Conservation (phyloP, 257 asterid species). For the Solanum lycopersicoides region DNA sequence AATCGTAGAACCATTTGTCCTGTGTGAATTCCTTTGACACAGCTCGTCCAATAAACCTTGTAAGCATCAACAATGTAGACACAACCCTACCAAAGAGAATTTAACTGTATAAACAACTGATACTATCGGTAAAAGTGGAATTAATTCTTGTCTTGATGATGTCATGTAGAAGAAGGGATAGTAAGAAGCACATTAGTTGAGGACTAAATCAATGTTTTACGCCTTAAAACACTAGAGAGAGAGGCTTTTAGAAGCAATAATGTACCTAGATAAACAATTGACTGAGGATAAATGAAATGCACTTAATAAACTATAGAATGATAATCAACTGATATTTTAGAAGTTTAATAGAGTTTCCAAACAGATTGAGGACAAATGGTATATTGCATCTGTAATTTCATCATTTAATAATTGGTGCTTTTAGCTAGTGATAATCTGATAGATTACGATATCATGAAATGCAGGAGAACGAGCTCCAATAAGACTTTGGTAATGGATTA, state of each 20-base stretch:
- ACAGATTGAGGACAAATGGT: not conserved
- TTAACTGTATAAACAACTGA: not conserved
- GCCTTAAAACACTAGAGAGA: not conserved
- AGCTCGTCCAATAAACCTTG: slow-evolving; percentile 82
- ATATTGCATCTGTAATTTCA: not conserved
- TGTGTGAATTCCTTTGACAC: slow-evolving; percentile 76
- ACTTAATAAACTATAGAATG: not conserved
- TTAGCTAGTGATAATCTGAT: not conserved
- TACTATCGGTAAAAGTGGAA: not conserved
- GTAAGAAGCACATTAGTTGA: not conserved
- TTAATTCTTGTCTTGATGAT: not conserved
- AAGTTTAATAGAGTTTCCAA: not conserved
- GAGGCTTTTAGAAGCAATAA: not conserved
- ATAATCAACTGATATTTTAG: not conserved
- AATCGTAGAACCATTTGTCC: slow-evolving; percentile 85
- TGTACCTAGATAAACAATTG: not conserved
- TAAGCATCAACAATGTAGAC: slow-evolving; percentile 84
- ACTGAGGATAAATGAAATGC: not conserved
- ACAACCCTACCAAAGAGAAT: slow-evolving; percentile 53
- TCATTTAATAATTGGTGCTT: not conserved
- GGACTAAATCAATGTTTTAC: not conserved
- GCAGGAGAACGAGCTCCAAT: not conserved
- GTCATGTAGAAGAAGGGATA: not conserved
- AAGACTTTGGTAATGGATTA: not conserved
- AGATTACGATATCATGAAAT: not conserved